Percentiles rank a stretch among this genome's conserved stretches.
These are phyloP conservation scores for Penicillium tannophilum DNA, from an alignment of 495 filamentous ascomycete genomes.

Conservation along the genomic window DNA sequence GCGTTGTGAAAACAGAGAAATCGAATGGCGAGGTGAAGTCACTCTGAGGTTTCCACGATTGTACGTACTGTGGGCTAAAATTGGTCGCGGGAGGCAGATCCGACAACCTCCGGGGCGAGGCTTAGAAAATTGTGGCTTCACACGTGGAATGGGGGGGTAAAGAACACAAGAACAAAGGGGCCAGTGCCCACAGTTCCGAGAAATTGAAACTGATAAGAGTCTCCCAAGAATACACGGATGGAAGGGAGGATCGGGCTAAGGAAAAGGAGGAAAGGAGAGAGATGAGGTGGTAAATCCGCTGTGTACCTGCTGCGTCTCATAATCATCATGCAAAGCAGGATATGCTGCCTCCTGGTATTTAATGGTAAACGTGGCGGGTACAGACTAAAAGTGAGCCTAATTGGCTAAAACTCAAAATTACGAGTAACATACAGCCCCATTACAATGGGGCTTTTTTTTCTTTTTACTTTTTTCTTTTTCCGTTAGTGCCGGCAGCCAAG, in stretches of 20 bases:
- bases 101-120: slow-evolving; percentile 29
- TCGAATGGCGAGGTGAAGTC: slow-evolving; percentile 2
- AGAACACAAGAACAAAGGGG: slow-evolving; percentile 10
- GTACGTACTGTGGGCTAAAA: slow-evolving; percentile 23
- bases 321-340: slow-evolving; percentile 8
- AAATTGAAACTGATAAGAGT: slow-evolving; percentile 6
- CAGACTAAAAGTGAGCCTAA: neutral
- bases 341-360: slow-evolving; percentile 28
- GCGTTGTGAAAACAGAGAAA: neutral
- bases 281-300: neutral
- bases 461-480: neutral
- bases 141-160: slow-evolving; percentile 30
- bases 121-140: slow-evolving; percentile 23
- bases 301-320: slow-evolving; percentile 7
- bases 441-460: neutral
- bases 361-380: neutral
- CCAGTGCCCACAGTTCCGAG: slow-evolving; percentile 13
- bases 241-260: slow-evolving; percentile 5
- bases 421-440: neutral
- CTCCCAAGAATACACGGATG: neutral
- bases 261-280: slow-evolving; percentile 8
- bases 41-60: slow-evolving; percentile 4
- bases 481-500: slow-evolving; percentile 1
- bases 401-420: neutral
- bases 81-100: slow-evolving; percentile 20